Base-by-base conservation (phyloP, 345 rosid genomes). In the Sonneratia caseolaris region DNA sequence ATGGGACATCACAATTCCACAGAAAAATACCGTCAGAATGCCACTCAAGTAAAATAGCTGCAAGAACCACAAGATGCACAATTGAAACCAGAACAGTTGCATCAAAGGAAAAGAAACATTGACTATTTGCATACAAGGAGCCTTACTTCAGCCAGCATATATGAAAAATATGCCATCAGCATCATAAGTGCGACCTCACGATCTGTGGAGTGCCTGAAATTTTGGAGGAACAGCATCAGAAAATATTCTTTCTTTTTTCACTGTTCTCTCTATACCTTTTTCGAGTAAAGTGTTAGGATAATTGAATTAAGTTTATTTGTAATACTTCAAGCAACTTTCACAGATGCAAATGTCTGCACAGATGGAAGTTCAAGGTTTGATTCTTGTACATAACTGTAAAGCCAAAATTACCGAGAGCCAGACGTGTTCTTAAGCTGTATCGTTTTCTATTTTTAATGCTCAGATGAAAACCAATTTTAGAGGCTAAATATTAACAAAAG, bases 111-210 rank as follows among this genome's bases (percentile, higher is more conserved):
- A 62, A 65, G 42, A 75, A 49, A 71, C 61, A 38, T 27, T 27
- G 16, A 36, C 36, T 67, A 38, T 48, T 69, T 37, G 37, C 1
- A 40, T 48, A 61, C 22, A 68, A 38, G 32, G 53, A 69, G 68
- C 79, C 72, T 79, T 81, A 91, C 97, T 79, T 91, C 95, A 71
- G 97, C 97, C 84, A 91, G 79, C 83, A 89, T 86, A 70, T 91
- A 91, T 43, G 97, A 91, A 71, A 91, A 95, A 83, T 91, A 91
- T 1, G 97, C 94, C 97, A 89, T 89, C 59, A 91, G 97, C 68
- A 91, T 82, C 97, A 91, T 89, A 68, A 89, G 91, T 48, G 97
- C 88, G 71, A 91, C 94, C 73, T 91, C 97, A 64, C 97, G 85
- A 77, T 91, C 97, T 13, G 97, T 91, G 4, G 95, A 91, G 85